Base-by-base conservation (phyloP, 1,139 yeast genomes). In the Zhuliangozyma blackwelliae region DNA sequence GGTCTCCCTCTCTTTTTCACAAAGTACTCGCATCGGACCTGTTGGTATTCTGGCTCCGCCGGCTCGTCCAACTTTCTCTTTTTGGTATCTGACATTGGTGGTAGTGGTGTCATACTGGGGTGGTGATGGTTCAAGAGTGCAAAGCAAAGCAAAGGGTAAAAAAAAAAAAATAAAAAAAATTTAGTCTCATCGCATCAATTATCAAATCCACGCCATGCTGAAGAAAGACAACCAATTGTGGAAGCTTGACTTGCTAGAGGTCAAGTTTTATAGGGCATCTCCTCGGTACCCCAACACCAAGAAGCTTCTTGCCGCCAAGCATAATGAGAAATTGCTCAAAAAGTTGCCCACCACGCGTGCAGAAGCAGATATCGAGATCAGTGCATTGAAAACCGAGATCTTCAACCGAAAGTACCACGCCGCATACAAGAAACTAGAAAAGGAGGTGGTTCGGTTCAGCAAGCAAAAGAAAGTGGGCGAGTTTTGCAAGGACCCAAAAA, bases 241-340 rank as follows among this genome's bases (percentile, higher is more conserved):
- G 75, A 71, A 66, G 45, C 58, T 76, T 31, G 82, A 77, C 46
- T 53, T 75, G 33, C 57, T 77, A 31, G 81, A 77, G 48, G 65
- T 67, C 35, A 73, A 71, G 52, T 75, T 63, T 55, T 51, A 62
- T 31, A 51, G 61, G 33, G 55, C 54, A 35, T 55, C 63, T 26
- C 81, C 88, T 2, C 61, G 88, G 43, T 77, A 72, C 47, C 65
- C 69, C 1, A 68, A 68, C 40, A 80, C 88, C 2, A 67, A 65
- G 39, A 72, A 69, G 50, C 57, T 75, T 32, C 60, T 74, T 41
- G 59, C 59, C 35, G 77, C 79, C 20, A 67, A 64, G 50, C 77
- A 69, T 45, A 74, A 60, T 52, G 50, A 58, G 30, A 68, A 73
- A 43, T 51, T 77, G 25, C 50, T 77, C 39, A 68, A 66, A 40